Conservation (phyloP, 2,329 filamentous ascomycete species). For the Aspergillus sp. region DNA sequence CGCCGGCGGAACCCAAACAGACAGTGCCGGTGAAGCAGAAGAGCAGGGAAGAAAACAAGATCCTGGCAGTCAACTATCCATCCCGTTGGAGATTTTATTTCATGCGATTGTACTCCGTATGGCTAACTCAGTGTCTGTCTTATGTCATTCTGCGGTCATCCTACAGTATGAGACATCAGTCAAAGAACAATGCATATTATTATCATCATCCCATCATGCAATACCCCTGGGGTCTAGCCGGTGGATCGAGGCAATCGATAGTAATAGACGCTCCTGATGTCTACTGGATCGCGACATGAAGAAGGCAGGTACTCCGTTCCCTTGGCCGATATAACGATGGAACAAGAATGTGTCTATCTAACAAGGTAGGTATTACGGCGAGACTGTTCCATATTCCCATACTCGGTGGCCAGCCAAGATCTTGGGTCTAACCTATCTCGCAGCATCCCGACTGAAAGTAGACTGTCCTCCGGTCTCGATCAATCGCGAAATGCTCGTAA, state of each 20-base stretch:
- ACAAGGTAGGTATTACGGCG: no score
- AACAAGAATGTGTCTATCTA: neutral
- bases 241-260: slow-evolving; percentile 10
- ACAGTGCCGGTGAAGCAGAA: slow-evolving; percentile 24
- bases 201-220: neutral
- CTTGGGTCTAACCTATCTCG: neutral
- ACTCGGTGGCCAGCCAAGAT: neutral
- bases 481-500: neutral
- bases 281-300: slow-evolving; percentile 1
- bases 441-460: neutral
- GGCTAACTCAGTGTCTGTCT: neutral
- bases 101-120: neutral
- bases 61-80: neutral
- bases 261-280: slow-evolving; percentile 6
- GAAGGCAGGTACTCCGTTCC: neutral
- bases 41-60: slow-evolving; percentile 4
- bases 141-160: neutral
- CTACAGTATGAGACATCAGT: neutral
- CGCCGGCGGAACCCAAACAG: slow-evolving; percentile 27
- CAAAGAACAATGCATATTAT: neutral
- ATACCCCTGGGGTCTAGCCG: neutral
- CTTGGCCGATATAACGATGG: neutral
- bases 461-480: neutral
- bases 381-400: neutral
- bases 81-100: neutral